These are phyloP conservation scores for Lentinula aciculospora DNA, from an alignment of 768 basidiomycete genomes.

Conservation along the genomic window DNA sequence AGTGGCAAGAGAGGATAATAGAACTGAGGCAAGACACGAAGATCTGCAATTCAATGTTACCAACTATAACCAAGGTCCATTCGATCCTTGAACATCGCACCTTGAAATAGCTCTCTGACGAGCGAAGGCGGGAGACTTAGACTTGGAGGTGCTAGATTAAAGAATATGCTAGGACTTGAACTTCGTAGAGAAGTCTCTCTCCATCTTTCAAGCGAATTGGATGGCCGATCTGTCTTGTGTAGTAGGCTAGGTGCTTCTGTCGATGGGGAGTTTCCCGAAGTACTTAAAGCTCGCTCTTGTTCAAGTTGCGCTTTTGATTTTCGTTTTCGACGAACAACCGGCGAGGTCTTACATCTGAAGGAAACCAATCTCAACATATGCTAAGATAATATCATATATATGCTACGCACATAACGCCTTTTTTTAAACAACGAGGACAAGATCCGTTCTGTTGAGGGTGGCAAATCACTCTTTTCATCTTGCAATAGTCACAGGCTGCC, in stretches of 20 bases:
- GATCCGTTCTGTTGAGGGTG: conserved; percentile 2
- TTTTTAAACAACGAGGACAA: conserved; percentile 12
- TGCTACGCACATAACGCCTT: conserved; percentile 4
- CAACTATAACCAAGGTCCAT: too few relatives aligned
- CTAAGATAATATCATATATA: not conserved
- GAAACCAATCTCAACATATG: not conserved
- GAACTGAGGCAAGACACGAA: not conserved
- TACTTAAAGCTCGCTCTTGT: not conserved
- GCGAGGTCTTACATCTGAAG: conserved; percentile 10
- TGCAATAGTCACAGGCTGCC: conserved; percentile 10
- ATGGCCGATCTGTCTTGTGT: not conserved
- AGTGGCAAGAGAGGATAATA: conserved; percentile 4
- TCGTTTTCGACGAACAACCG: not conserved
- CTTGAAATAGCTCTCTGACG: conserved; percentile 6
- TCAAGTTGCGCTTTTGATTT: not conserved
- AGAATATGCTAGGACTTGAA: not conserved
- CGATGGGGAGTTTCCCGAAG: not conserved
- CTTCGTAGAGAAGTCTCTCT: not conserved
- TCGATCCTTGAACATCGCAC: not conserved
- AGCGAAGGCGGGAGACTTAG: not conserved
- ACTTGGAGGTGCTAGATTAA: not conserved
- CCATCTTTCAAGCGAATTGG: not conserved
- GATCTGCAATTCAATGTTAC: not conserved
- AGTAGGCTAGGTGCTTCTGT: not conserved
- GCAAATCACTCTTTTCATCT: conserved; percentile 9